Evolutionary conservation across 257 asterid species (phyloP).

Genomic region (Orobanche coerulescens): DNA sequence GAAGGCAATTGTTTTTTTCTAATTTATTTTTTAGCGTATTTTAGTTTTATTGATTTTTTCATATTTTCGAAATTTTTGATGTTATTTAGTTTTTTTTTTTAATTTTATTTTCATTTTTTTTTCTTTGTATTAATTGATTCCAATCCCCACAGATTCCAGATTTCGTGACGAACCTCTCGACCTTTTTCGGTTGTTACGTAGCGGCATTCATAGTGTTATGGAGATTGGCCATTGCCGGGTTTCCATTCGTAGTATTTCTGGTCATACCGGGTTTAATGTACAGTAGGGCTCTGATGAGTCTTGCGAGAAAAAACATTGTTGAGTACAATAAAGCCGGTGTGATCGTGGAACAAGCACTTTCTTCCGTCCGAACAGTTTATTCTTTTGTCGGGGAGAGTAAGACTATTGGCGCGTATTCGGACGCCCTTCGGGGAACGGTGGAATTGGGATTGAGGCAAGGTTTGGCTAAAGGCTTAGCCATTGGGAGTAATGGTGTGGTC

Average conservation of each 20-base stretch:
- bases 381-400: conserved; percentile 75
- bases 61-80: too few species aligned
- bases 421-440: conserved; percentile 66
- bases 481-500: conserved; percentile 73
- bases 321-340: conserved; percentile 63
- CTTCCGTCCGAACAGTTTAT: conserved; percentile 77
- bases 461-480: conserved; percentile 78
- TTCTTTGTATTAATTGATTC: neutral
- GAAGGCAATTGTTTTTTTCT: too few species aligned
- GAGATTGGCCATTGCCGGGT: conserved; percentile 67
- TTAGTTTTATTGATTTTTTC: too few species aligned
- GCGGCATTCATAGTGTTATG: conserved; percentile 63
- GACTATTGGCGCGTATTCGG: conserved; percentile 42
- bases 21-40: too few species aligned
- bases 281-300: conserved; percentile 63
- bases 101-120: neutral
- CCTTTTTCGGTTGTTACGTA: conserved; percentile 55
- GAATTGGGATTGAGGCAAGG: conserved; percentile 72
- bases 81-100: too few species aligned
- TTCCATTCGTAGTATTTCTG: conserved; percentile 57
- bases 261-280: conserved; percentile 84
- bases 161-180: conserved; percentile 63
- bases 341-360: conserved; percentile 71
- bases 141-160: conserved; percentile 57
- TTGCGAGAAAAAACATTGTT: conserved; percentile 49